A percentile compares a stretch with the other conserved stretches of the same genome.
phyloP scores from a whole-genome alignment of 2,329 filamentous ascomycete species.

The Incumbomyces delicatus region DNA sequence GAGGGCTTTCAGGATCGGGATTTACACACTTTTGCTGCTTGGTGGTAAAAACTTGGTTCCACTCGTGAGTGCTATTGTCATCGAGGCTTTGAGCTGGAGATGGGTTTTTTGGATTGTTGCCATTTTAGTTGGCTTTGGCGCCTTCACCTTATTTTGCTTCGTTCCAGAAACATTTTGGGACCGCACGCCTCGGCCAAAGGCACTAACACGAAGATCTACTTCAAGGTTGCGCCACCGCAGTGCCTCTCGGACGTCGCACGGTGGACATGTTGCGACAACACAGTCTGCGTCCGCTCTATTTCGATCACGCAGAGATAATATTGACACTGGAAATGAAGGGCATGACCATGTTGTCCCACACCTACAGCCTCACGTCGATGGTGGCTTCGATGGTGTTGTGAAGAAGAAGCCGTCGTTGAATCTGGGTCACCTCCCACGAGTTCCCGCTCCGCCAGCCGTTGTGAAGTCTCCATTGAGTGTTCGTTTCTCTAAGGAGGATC shows the following conservation, averaged over 20 bases:
- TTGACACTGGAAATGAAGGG: background rate
- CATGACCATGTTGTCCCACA: background rate
- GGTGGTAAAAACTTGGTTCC: conserved; percentile 88
- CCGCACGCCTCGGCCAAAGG: conserved; percentile 53
- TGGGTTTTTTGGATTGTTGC: conserved; percentile 77
- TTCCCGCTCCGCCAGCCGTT: background rate
- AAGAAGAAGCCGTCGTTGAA: background rate
- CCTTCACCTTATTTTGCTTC: conserved; percentile 71
- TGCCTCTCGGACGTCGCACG: background rate
- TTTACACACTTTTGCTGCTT: conserved; percentile 80
- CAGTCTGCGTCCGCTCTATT: background rate
- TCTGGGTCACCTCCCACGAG: background rate
- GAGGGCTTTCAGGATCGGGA: conserved; percentile 80
- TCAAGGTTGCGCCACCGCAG: background rate
- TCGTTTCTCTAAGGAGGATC: conserved; percentile 3
- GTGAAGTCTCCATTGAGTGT: background rate
- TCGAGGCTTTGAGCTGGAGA: conserved; percentile 68
- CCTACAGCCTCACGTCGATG: background rate
- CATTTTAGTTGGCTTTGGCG: conserved; percentile 64
- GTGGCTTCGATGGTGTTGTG: background rate
- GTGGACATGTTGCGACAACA: background rate
- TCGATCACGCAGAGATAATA: background rate
- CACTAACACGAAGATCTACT: background rate
- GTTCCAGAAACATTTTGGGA: conserved; percentile 97
- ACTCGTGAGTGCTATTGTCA: conserved; percentile 75